Percentiles rank a stretch among this genome's conserved stretches.
phyloP scores from a whole-genome alignment of 805 yeast species.

The Candida taoyuanica region DNA sequence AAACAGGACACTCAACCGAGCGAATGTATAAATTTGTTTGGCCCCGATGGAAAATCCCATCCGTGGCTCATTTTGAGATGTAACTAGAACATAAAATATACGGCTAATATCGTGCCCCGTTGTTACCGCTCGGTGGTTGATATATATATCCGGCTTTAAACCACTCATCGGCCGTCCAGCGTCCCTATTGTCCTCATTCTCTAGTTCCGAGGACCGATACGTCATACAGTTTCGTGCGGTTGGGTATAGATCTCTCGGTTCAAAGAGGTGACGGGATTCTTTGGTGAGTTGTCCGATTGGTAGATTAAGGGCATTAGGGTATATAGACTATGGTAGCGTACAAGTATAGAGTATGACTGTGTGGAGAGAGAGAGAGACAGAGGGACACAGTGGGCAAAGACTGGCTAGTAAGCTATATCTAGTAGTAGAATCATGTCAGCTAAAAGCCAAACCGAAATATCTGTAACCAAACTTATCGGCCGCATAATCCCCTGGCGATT shows the following conservation, averaged over 20 bases:
- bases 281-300: not conserved
- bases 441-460: not conserved
- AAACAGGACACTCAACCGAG: no score
- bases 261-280: not conserved
- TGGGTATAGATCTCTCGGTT: not conserved
- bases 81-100: no score
- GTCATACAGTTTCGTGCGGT: no score
- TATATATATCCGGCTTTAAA: no score
- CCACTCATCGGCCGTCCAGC: no score
- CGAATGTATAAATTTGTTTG: no score
- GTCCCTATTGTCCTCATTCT: not conserved
- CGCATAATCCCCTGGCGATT: not conserved
- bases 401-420: not conserved
- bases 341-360: no score
- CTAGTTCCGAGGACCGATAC: not conserved
- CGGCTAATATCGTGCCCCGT: no score
- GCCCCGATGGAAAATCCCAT: no score
- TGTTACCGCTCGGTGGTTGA: no score
- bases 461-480: not conserved
- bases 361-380: no score
- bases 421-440: not conserved
- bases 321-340: not conserved
- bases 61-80: no score
- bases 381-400: not conserved
- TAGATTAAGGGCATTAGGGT: not conserved